These are phyloP conservation scores for Hirsutella thompsonii DNA, from an alignment of 2,329 filamentous ascomycete species.

Conservation along the genomic window DNA sequence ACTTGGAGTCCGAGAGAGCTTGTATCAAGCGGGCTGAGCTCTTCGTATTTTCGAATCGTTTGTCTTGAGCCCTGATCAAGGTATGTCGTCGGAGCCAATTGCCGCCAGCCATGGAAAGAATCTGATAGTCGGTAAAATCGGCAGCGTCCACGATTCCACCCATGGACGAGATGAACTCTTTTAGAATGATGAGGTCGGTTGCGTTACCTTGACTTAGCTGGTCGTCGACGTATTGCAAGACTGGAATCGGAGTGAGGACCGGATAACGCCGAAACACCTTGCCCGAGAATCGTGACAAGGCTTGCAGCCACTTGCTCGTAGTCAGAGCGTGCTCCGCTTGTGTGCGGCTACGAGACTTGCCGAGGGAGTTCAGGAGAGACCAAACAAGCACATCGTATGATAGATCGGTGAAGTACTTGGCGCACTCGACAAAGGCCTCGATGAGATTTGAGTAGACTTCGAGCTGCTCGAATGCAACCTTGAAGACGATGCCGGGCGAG, in stretches of 20 bases:
- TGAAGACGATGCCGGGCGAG: slow-evolving; percentile 84
- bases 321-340: slow-evolving; percentile 52
- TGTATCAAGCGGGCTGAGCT: slow-evolving; percentile 72
- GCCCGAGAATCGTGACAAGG: slow-evolving; percentile 80
- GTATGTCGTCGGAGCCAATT: slow-evolving; percentile 68
- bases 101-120: slow-evolving; percentile 80
- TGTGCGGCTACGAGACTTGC: slow-evolving; percentile 49
- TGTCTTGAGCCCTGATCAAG: slow-evolving; percentile 67
- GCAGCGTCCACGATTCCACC: slow-evolving; percentile 79
- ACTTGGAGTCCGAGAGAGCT: slow-evolving; percentile 61
- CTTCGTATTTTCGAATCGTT: slow-evolving; percentile 59
- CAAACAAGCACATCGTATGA: slow-evolving; percentile 91
- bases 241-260: slow-evolving; percentile 68
- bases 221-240: slow-evolving; percentile 80
- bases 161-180: slow-evolving; percentile 86
- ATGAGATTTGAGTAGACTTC: slow-evolving; percentile 93
- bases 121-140: slow-evolving; percentile 79
- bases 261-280: slow-evolving; percentile 80
- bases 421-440: slow-evolving; percentile 87
- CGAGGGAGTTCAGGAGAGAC: slow-evolving; percentile 69
- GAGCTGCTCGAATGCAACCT: slow-evolving; percentile 77
- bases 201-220: slow-evolving; percentile 75
- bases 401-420: slow-evolving; percentile 82
- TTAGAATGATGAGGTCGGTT: slow-evolving; percentile 81
- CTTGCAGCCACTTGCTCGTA: slow-evolving; percentile 85